A percentile compares a stretch with the other conserved stretches of the same genome.
These are phyloP conservation scores for Meyerozyma elateridarum DNA, from an alignment of 1,139 yeast genomes.

Conservation along the genomic window DNA sequence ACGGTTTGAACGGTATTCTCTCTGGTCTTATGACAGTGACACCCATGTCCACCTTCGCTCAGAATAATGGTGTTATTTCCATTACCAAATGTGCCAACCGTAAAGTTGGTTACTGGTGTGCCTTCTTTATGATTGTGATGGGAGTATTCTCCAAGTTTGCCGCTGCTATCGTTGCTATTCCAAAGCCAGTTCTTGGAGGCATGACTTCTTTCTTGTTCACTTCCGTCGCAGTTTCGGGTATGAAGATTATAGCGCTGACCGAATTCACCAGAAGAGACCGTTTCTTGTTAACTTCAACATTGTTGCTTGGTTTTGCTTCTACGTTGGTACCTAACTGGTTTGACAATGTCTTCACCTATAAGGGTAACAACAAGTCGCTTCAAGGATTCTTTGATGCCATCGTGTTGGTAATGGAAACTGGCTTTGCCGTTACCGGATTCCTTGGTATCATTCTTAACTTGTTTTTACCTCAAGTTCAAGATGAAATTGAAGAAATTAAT, in stretches of 20 bases:
- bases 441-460: slow-evolving; percentile 70
- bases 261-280: slow-evolving; percentile 86
- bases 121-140: slow-evolving; percentile 76
- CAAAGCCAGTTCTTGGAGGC: slow-evolving; percentile 82
- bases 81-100: slow-evolving; percentile 87
- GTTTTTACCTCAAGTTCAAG: slow-evolving; percentile 65
- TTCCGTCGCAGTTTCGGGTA: slow-evolving; percentile 85
- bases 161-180: slow-evolving; percentile 82
- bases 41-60: slow-evolving; percentile 88
- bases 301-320: slow-evolving; percentile 77
- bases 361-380: slow-evolving; percentile 59
- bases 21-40: slow-evolving; percentile 75
- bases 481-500: slow-evolving; percentile 52
- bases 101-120: slow-evolving; percentile 85
- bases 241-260: slow-evolving; percentile 69
- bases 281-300: slow-evolving; percentile 70
- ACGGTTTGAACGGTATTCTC: slow-evolving; percentile 64
- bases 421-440: slow-evolving; percentile 80
- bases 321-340: slow-evolving; percentile 78
- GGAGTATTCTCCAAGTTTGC: slow-evolving; percentile 87
- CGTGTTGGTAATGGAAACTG: slow-evolving; percentile 78
- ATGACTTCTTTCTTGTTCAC: slow-evolving; percentile 88
- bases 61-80: slow-evolving; percentile 89
- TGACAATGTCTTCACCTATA: slow-evolving; percentile 65
- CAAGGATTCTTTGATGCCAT: slow-evolving; percentile 78